phyloP scores from a whole-genome alignment of 129 eudicot species.

The Lonicera japonica region DNA sequence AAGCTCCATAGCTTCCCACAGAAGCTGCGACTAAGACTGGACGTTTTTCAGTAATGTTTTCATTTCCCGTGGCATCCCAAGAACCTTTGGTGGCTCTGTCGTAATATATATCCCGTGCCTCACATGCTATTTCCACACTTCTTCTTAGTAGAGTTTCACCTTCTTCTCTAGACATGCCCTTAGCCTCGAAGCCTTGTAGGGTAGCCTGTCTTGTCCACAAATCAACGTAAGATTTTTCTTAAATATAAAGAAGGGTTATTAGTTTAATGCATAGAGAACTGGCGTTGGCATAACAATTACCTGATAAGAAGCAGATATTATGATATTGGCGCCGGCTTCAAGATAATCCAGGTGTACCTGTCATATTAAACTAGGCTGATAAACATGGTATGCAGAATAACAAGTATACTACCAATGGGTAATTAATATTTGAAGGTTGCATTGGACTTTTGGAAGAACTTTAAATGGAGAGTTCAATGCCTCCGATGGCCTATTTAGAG shows the following conservation, averaged over 20 bases:
- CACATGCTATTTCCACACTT: conserved; percentile 71
- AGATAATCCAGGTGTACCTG: conserved; percentile 95
- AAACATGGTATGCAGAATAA: background rate
- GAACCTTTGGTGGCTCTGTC: conserved; percentile 36
- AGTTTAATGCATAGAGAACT: background rate
- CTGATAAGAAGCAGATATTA: conserved; percentile 87
- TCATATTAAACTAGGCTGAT: conserved; percentile 11
- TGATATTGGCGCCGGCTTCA: conserved; percentile 85
- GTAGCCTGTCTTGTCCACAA: conserved; percentile 56
- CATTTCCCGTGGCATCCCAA: conserved; percentile 24
- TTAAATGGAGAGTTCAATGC: too few relatives aligned
- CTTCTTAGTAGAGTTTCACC: conserved; percentile 61
- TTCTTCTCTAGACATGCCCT: conserved; percentile 59
- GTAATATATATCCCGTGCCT: conserved; percentile 56
- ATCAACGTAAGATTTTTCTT: background rate
- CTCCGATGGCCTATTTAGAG: too few relatives aligned
- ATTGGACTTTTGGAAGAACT: too few relatives aligned
- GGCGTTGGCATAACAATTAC: conserved; percentile 25
- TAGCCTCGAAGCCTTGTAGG: conserved; percentile 83
- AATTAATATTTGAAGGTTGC: too few relatives aligned
- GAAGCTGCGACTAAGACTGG: conserved; percentile 92
- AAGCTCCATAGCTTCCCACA: conserved; percentile 92
- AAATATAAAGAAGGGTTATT: background rate
- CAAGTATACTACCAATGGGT: background rate
- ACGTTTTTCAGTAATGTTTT: conserved; percentile 5